These are phyloP conservation scores for Arthrobotrys sinensis DNA, from an alignment of 2,329 filamentous ascomycete genomes.

Conservation along the genomic window DNA sequence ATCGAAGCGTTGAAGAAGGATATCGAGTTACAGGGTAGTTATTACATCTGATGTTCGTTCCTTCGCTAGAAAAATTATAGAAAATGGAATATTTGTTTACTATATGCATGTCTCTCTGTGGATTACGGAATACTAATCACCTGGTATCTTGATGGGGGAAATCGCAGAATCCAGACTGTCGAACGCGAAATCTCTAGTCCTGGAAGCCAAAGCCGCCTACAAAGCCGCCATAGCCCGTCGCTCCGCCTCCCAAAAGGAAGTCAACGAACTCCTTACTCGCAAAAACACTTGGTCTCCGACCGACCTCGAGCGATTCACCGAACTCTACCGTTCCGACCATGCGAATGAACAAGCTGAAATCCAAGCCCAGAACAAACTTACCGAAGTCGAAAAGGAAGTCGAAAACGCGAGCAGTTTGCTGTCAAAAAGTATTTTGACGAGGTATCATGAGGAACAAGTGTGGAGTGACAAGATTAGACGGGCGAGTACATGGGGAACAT, in stretches of 20 bases:
- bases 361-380: constrained; percentile 79
- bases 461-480: constrained; percentile 98
- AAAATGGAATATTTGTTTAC: not conserved
- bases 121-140: not conserved
- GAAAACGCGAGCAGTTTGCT: constrained; percentile 83
- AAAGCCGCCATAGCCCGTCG: constrained; percentile 86
- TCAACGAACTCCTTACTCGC: constrained; percentile 91
- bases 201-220: constrained; percentile 80
- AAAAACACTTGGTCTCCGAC: constrained; percentile 91
- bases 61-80: constrained; percentile 1
- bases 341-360: constrained; percentile 88
- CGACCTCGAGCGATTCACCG: constrained; percentile 95
- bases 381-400: constrained; percentile 82
- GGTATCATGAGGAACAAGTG: constrained; percentile 99
- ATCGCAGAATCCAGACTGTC: constrained; percentile 73
- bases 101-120: not conserved
- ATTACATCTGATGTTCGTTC: constrained; percentile 39
- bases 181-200: constrained; percentile 77
- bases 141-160: not conserved
- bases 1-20: constrained; percentile 88
- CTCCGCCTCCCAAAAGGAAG: constrained; percentile 92
- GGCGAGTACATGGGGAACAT: constrained; percentile 98
- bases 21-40: constrained; percentile 77
- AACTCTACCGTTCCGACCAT: constrained; percentile 91
- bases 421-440: constrained; percentile 85